Conservation (phyloP, 2,329 filamentous ascomycete species). For the Cytospora mali region DNA sequence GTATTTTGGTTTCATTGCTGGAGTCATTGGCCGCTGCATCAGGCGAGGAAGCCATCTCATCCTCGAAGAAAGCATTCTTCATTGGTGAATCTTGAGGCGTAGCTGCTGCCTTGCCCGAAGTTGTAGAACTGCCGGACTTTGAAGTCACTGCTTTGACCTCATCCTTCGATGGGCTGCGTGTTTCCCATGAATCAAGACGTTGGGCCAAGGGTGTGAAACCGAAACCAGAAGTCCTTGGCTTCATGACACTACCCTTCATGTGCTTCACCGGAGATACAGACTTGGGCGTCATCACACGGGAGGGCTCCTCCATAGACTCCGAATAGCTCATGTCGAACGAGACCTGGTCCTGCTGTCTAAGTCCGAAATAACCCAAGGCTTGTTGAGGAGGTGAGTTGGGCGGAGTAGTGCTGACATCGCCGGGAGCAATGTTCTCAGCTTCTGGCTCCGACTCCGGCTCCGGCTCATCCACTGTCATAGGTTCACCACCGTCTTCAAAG, state of each 20-base stretch:
- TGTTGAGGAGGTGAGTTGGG: slow-evolving; percentile 36
- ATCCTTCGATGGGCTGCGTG: slow-evolving; percentile 56
- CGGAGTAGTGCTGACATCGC: slow-evolving; percentile 33
- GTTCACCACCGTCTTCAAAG: slow-evolving; percentile 22
- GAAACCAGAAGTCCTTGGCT: slow-evolving; percentile 39
- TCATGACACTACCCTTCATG: slow-evolving; percentile 28
- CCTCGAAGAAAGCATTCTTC: slow-evolving; percentile 61
- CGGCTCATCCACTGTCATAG: slow-evolving; percentile 37
- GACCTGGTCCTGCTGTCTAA: slow-evolving; percentile 52
- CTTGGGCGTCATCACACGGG: slow-evolving; percentile 19
- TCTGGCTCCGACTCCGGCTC: no score
- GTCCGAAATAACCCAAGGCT: slow-evolving; percentile 41
- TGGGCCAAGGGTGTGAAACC: slow-evolving; percentile 65
- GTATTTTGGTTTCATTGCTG: slow-evolving; percentile 34
- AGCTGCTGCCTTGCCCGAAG: slow-evolving; percentile 26
- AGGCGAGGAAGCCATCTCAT: slow-evolving; percentile 56
- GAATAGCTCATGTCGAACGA: slow-evolving; percentile 49
- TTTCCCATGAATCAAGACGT: slow-evolving; percentile 54
- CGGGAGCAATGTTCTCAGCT: slow-evolving; percentile 13
- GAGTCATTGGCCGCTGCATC: slow-evolving; percentile 41
- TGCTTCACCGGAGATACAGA: slow-evolving; percentile 32
- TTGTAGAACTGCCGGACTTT: slow-evolving; percentile 29
- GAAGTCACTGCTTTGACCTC: slow-evolving; percentile 35
- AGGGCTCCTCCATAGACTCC: slow-evolving; percentile 59
- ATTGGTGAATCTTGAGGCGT: slow-evolving; percentile 41